phyloP scores from a whole-genome alignment of 2,329 filamentous ascomycete genomes.

The Penicillium corylophilum region DNA sequence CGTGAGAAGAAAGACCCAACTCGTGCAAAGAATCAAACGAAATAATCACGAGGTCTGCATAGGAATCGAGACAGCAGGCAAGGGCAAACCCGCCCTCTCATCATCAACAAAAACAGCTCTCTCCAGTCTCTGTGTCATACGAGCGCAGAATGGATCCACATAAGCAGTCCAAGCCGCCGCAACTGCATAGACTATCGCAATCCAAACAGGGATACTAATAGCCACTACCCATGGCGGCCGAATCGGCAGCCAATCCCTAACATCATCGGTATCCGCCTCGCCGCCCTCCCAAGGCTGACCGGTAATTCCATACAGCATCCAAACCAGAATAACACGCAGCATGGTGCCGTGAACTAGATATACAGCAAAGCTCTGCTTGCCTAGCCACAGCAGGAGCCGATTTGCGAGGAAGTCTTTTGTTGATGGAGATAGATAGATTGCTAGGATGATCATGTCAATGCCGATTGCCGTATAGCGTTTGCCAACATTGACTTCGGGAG shows the following conservation, averaged over 20 bases:
- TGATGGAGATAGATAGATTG: conserved; percentile 51
- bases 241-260: conserved; percentile 39
- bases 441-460: conserved; percentile 51
- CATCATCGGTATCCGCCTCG: conserved; percentile 18
- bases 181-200: conserved; percentile 46
- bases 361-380: conserved; percentile 56
- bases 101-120: conserved; percentile 46
- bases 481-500: conserved; percentile 43
- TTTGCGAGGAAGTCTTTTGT: conserved; percentile 52
- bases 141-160: conserved; percentile 52
- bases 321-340: conserved; percentile 51
- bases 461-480: conserved; percentile 51
- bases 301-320: conserved; percentile 54
- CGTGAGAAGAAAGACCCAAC: neutral
- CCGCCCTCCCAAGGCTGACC: conserved; percentile 44
- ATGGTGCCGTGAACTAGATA: conserved; percentile 57
- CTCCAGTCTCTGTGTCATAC: conserved; percentile 49
- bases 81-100: conserved; percentile 32
- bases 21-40: neutral
- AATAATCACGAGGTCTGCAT: conserved; percentile 22
- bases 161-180: conserved; percentile 53
- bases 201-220: conserved; percentile 47
- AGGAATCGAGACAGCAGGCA: conserved; percentile 21
- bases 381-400: conserved; percentile 53
- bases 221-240: conserved; percentile 41